Base-by-base conservation (phyloP, 768 basidiomycete genomes). In the Chalciporus sphaerocephalus region DNA sequence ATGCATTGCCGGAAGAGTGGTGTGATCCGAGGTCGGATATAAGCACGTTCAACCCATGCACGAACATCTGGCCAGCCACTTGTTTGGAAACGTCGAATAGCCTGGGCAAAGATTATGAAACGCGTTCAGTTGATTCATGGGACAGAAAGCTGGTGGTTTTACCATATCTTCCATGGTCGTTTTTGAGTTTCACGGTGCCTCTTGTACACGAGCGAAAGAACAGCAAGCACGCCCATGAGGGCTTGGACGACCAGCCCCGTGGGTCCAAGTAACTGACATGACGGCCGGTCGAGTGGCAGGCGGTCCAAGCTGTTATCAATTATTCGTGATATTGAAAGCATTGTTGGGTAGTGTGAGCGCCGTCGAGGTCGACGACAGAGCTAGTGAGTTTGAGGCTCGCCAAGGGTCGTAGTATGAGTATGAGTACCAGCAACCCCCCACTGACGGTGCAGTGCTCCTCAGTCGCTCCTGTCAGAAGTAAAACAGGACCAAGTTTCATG, bases 161-260 rank as follows among this genome's bases (percentile, higher is more conserved):
- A 87, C 92, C 95, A 98, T 69, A 96, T 95, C 55, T 77, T 74
- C 95, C 95, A 98, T 16, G 84, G 87, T 22, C 95, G 79, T 62
- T 83, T 90, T 13, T 83, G 83, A 21, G 75, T 72, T 69, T 98
- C 95, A 54, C 88, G 73, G 46, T 94, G 87, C 46, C 95, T 75
- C 63, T 98, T 98, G 59, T 83, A 83, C 5, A 97, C 77, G 38
- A 97, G 73, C 2, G 91, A 92, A 15, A 83, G 72, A 24, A 97
- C 75, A n/a, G 95, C 93, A 23, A 97, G 68, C 15, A 92, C 65
- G n/a, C 92, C 95, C 85, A 98, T 85, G 17, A 91, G 74, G 3
- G 63, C 87, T 69, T 97, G 90, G 16, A 92, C 86, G 43, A 85
- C 69, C 56, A 76, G 66, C 8, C 72, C 75, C 25, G 75, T 73